These are phyloP conservation scores for Colletotrichum ledebouriae DNA, from an alignment of 2,329 filamentous ascomycete species.

Conservation along the genomic window DNA sequence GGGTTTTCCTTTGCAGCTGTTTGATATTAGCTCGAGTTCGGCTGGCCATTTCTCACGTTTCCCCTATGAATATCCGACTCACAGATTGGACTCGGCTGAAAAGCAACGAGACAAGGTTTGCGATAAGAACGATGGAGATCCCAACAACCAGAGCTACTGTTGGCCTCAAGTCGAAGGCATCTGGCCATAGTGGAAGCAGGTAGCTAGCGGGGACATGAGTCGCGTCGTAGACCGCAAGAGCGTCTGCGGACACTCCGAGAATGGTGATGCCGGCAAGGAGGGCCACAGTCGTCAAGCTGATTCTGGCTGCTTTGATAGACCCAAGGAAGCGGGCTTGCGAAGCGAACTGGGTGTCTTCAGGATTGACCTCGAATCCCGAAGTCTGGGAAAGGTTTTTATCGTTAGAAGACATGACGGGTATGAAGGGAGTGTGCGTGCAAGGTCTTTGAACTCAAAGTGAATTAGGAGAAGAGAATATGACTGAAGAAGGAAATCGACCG, in stretches of 20 bases:
- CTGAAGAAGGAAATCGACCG: not conserved
- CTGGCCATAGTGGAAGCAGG: conserved; percentile 70
- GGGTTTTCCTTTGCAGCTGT: conserved; percentile 30
- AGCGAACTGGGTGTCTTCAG: conserved; percentile 54
- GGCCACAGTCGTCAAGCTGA: conserved; percentile 63
- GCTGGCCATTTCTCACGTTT: not conserved
- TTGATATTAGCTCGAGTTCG: conserved; percentile 9
- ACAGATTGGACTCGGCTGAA: conserved; percentile 65
- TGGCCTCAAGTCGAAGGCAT: conserved; percentile 68
- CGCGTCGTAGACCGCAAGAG: conserved; percentile 66
- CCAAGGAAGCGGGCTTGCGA: conserved; percentile 56
- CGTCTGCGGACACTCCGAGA: conserved; percentile 67
- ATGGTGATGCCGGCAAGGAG: conserved; percentile 65
- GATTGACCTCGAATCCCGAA: conserved; percentile 65
- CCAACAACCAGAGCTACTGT: conserved; percentile 68
- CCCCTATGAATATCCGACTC: conserved; percentile 48
- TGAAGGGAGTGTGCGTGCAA: not conserved
- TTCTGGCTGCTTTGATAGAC: conserved; percentile 58
- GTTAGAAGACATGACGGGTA: conserved; percentile 44
- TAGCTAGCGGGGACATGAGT: conserved; percentile 64
- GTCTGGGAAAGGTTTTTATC: conserved; percentile 57
- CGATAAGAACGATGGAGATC: conserved; percentile 62
- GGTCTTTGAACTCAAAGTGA: not conserved
- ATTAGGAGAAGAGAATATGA: conserved; percentile 4
- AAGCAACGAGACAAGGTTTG: conserved; percentile 62